These are phyloP conservation scores for Ophiostoma novo-ulmi DNA, from an alignment of 2,329 filamentous ascomycete species.

Conservation along the genomic window DNA sequence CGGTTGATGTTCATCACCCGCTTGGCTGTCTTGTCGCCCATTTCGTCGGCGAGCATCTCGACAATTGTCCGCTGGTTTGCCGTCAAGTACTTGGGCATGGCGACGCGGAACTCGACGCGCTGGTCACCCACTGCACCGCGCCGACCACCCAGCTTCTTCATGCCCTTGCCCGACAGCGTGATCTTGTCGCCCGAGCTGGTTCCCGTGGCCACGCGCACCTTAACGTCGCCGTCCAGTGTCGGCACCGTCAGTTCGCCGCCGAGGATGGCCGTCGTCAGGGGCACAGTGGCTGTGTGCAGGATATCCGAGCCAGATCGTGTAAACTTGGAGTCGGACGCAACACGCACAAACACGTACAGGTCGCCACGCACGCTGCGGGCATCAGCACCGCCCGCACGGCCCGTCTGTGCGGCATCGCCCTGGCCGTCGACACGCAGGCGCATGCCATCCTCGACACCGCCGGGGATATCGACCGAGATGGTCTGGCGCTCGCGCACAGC, in stretches of 20 bases:
- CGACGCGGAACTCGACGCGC: conserved; percentile 87
- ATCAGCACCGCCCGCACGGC: conserved; percentile 56
- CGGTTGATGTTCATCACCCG: conserved; percentile 77
- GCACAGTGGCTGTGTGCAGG: conserved; percentile 84
- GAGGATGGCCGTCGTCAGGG: conserved; percentile 85
- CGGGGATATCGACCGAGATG: conserved; percentile 85
- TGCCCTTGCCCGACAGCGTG: conserved; percentile 84
- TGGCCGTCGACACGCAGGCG: conserved; percentile 76
- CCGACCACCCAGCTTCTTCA: conserved; percentile 76
- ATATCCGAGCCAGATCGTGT: conserved; percentile 83
- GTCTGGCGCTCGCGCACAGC: conserved; percentile 78
- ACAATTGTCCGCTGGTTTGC: conserved; percentile 87
- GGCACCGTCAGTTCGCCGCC: conserved; percentile 87
- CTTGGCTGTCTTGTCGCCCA: conserved; percentile 87
- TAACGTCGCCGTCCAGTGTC: conserved; percentile 84
- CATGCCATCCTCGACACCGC: conserved; percentile 96
- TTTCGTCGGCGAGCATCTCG: conserved; percentile 94
- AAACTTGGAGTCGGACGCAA: conserved; percentile 87
- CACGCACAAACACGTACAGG: conserved; percentile 83
- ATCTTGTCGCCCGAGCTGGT: conserved; percentile 90
- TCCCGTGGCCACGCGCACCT: conserved; percentile 84
- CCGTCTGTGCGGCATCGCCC: conserved; percentile 79
- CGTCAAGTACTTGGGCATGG: conserved; percentile 90
- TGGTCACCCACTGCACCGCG: conserved; percentile 71
- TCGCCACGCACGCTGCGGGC: conserved; percentile 72